Percentiles rank a stretch among this genome's conserved stretches.
These are phyloP conservation scores for Lolium perenne DNA, from an alignment of 176 grass and related monocot species.

Conservation along the genomic window DNA sequence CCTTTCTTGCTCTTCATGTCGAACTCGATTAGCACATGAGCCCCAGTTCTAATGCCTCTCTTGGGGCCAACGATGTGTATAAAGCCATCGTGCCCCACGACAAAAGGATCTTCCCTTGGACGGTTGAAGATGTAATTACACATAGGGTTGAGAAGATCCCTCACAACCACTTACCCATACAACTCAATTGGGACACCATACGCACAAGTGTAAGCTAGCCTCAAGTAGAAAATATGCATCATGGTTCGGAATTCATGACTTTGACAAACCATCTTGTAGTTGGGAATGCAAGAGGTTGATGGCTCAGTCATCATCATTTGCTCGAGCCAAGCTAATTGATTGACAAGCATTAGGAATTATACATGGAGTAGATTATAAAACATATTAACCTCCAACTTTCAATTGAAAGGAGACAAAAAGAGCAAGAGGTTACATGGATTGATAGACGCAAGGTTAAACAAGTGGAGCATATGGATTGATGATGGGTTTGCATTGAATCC, in stretches of 20 bases:
- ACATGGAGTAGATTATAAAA: not conserved
- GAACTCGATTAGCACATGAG: not conserved
- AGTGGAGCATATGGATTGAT: no score
- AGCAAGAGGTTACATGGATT: not conserved
- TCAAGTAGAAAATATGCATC: conserved; percentile 5
- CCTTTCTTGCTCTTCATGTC: not conserved
- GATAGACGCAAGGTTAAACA: no score
- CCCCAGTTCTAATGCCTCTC: not conserved
- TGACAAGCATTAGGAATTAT: not conserved
- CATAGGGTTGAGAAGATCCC: not conserved
- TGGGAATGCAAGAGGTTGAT: not conserved
- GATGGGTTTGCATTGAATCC: no score
- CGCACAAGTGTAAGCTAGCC: not conserved
- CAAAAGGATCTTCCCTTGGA: not conserved
- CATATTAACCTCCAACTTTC: not conserved
- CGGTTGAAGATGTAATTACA: not conserved
- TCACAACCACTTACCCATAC: not conserved
- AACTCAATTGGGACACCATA: not conserved
- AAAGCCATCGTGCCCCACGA: not conserved
- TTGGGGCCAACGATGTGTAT: not conserved
- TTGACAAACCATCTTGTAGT: not conserved
- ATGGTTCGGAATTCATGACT: not conserved
- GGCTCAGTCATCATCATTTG: not conserved
- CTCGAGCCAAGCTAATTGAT: not conserved
- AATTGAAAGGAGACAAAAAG: not conserved